These are phyloP conservation scores for Pleurotus eryngii DNA, from an alignment of 768 basidiomycete genomes.

Conservation along the genomic window DNA sequence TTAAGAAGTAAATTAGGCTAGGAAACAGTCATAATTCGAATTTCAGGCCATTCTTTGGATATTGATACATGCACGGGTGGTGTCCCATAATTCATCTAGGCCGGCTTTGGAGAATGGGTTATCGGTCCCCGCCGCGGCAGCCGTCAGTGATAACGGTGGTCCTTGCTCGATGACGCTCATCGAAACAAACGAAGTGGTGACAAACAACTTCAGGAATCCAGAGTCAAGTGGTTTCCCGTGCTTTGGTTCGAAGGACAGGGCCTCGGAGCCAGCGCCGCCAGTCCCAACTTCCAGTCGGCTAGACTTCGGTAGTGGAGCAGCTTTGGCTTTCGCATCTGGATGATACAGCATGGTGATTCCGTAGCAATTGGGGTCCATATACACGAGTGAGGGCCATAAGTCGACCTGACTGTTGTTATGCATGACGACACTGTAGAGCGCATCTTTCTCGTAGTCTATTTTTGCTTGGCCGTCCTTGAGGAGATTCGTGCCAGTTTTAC, in stretches of 20 bases:
- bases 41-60: slow-evolving; percentile 15
- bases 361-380: slow-evolving; percentile 57
- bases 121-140: not conserved
- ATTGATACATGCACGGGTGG: slow-evolving; percentile 22
- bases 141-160: slow-evolving; percentile 11
- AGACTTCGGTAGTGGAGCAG: slow-evolving; percentile 43
- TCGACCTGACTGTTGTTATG: slow-evolving; percentile 47
- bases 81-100: slow-evolving; percentile 27
- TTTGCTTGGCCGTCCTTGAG: slow-evolving; percentile 46
- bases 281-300: slow-evolving; percentile 38
- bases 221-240: slow-evolving; percentile 35
- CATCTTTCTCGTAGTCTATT: slow-evolving; percentile 37
- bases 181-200: slow-evolving; percentile 47
- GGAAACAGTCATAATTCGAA: not conserved
- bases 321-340: slow-evolving; percentile 31
- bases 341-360: slow-evolving; percentile 54
- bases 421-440: slow-evolving; percentile 46
- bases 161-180: slow-evolving; percentile 49
- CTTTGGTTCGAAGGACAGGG: slow-evolving; percentile 40
- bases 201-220: slow-evolving; percentile 57
- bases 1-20: too few species aligned
- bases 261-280: slow-evolving; percentile 41
- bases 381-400: slow-evolving; percentile 62
- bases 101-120: not conserved
- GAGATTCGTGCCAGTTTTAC: slow-evolving; percentile 41